phyloP scores from a whole-genome alignment of 192 early-diverging fungal genomes.

The Podila epicladia region DNA sequence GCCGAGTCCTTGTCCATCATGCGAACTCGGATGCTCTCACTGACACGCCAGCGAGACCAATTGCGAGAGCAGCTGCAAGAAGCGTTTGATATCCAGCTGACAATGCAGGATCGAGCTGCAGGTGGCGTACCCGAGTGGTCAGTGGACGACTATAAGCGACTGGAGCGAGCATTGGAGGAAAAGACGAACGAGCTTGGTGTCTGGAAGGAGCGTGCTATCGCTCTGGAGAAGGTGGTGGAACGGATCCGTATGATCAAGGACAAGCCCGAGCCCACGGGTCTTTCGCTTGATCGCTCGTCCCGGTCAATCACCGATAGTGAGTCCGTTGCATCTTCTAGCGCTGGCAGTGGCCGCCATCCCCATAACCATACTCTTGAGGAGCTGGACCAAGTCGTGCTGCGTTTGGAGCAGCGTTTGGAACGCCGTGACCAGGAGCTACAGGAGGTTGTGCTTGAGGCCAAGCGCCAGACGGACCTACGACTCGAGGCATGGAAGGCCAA shows the following conservation, averaged over 20 bases:
- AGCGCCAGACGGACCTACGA: conserved; percentile 39
- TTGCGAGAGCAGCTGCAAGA: conserved; percentile 44
- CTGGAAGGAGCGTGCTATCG: conserved; percentile 48
- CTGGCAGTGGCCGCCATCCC: conserved; percentile 6
- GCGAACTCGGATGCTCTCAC: conserved; percentile 39
- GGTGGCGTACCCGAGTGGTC: conserved; percentile 39
- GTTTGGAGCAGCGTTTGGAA: conserved; percentile 40
- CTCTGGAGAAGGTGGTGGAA: conserved; percentile 47
- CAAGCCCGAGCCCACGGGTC: conserved; percentile 38
- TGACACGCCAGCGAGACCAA: conserved; percentile 43
- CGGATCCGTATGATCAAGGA: conserved; percentile 51
- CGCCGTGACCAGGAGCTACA: conserved; percentile 47
- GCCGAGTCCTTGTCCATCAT: conserved; percentile 37
- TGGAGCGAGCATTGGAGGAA: conserved; percentile 44
- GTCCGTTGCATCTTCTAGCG: conserved; percentile 8
- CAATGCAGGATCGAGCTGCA: conserved; percentile 26
- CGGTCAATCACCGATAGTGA: conserved; percentile 18
- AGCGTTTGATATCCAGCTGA: conserved; percentile 46
- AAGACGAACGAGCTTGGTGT: conserved; percentile 32
- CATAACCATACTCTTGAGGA: conserved; percentile 41
- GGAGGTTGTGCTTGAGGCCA: conserved; percentile 41
- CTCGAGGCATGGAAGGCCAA: conserved; percentile 49
- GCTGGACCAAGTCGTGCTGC: conserved; percentile 43
- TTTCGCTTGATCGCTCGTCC: conserved; percentile 25
- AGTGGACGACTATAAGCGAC: conserved; percentile 37